Base-by-base conservation (phyloP, 768 basidiomycete genomes). In the Lactarius hatsudake region DNA sequence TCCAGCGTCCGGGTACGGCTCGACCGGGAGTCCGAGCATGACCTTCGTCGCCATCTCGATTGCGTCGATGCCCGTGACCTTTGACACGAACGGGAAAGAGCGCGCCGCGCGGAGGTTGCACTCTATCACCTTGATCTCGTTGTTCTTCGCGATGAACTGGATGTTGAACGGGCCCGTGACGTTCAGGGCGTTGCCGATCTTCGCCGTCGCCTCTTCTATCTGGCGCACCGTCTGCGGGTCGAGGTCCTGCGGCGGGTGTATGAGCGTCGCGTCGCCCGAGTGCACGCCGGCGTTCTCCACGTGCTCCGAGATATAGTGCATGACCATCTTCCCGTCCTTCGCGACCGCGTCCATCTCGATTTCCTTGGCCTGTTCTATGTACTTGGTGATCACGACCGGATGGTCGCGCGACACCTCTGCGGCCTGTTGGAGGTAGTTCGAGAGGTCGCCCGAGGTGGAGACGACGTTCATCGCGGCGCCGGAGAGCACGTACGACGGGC, bases 401-500 rank as follows among this genome's bases (percentile, higher is more conserved):
- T 97, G 93, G 40, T 96, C 94, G 56, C 93, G 88, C 53, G 97
- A 99, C 64, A 99, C 95, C 62, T 93, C 95, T 26, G 96, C 91
- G 23, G 97, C 97, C 79, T 94, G 96, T 1, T 90, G 91, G 66
- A 99, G 84, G 77, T 98, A 99, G 76, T 87, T 93, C 55, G 86
- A 86, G 51, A 99, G 83, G 76, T 98, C 97, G 74, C 96, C 90
- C 53, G 84, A 83, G 13, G 94, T 96, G 65, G 91, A 98, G 17
- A 98, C 97, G 65, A 99, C 96, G 76, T 99, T 99, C 97, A 99
- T 99, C 30, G 97, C 97, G 2, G 96, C 97, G 55, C 97, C 97
- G 2, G 97, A 99, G n/a, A 99, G 87, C 59, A 98, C 96, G 75
- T 98, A 99, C 0, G 96, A 99, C 0, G 96, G 96, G 65, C 96